phyloP scores from a whole-genome alignment of 2,329 filamentous ascomycete species.

The Scedosporium boydii region DNA sequence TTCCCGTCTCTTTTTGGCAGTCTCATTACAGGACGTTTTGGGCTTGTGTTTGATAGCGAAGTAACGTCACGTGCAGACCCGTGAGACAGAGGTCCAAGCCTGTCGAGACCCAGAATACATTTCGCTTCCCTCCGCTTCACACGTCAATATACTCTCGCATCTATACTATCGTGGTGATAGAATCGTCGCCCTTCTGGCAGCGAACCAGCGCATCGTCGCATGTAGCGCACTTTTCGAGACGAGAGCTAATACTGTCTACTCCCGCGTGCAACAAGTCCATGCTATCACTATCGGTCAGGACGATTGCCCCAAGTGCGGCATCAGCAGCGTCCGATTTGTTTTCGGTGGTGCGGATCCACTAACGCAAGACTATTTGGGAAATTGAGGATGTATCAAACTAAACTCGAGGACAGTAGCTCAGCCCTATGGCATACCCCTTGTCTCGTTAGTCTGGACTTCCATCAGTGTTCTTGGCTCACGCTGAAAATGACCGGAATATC shows the following conservation, averaged over 20 bases:
- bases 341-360: conserved; percentile 46
- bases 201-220: conserved; percentile 39
- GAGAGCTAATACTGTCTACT: no score
- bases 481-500: no score
- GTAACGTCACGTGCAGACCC: conserved; percentile 23
- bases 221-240: no score
- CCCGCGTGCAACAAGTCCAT: conserved; percentile 19
- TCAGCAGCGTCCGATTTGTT: conserved; percentile 55
- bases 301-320: conserved; percentile 55
- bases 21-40: conserved; percentile 39
- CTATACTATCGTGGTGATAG: conserved; percentile 67
- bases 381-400: no score
- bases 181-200: conserved; percentile 60
- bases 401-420: no score
- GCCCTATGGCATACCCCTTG: no score
- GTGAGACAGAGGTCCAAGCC: no score
- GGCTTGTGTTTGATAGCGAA: conserved; percentile 59
- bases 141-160: conserved; percentile 60
- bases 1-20: no score
- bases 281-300: conserved; percentile 68
- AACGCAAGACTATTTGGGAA: no score
- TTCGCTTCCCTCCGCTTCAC: not conserved
- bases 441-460: no score
- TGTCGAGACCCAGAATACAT: not conserved
- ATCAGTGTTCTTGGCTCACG: no score